Evolutionary conservation across 768 basidiomycete genomes (phyloP).

Genomic region (Lentinula sp.): DNA sequence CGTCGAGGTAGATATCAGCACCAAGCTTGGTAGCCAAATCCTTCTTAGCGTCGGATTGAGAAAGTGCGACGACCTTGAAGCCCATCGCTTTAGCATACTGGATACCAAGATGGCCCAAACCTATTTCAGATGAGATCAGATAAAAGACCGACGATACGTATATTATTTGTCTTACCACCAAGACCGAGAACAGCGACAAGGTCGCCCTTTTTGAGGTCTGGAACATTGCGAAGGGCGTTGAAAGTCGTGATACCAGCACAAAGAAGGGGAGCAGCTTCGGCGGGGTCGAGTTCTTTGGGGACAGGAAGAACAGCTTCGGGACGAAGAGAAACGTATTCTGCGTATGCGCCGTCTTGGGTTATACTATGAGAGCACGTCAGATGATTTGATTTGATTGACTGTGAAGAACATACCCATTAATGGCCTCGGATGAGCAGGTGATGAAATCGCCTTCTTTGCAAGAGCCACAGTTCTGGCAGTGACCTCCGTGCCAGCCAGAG

Average conservation of each 20-base stretch:
- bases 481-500: conserved; percentile 1
- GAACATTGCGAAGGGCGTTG: neutral
- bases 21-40: neutral
- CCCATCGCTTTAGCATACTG: conserved; percentile 1
- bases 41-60: neutral
- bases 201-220: neutral
- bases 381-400: neutral
- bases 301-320: neutral
- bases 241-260: neutral
- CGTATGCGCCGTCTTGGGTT: neutral
- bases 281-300: neutral
- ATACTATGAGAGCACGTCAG: neutral
- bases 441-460: conserved; percentile 1
- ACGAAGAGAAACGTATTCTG: conserved; percentile 1
- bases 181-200: neutral
- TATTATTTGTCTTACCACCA: neutral
- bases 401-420: neutral
- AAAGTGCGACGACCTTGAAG: conserved; percentile 3
- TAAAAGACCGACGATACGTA: neutral
- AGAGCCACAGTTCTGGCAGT: neutral
- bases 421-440: neutral
- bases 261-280: conserved; percentile 1
- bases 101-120: neutral
- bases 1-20: conserved; percentile 1
- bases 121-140: neutral